Evolutionary conservation across 2,329 filamentous ascomycete species (phyloP).

Genomic region (Paraphoma chrysanthemicola): DNA sequence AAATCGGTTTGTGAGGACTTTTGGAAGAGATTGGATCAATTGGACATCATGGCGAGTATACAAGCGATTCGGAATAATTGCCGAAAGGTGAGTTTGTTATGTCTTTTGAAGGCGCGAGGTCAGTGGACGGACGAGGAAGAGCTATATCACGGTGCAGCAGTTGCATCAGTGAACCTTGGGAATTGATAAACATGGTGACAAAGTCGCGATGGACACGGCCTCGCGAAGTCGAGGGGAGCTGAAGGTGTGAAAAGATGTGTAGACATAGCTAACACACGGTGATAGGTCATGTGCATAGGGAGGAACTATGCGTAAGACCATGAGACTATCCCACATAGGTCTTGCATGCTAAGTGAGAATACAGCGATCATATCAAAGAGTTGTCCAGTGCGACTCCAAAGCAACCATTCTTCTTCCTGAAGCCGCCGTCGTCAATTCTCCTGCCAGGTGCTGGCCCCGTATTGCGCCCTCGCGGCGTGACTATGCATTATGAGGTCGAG

Average conservation of each 20-base stretch:
- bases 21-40: neutral
- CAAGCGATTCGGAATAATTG: conserved; percentile 53
- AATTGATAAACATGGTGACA: neutral
- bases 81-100: conserved; percentile 51
- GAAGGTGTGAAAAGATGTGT: neutral
- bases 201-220: neutral
- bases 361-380: conserved; percentile 90
- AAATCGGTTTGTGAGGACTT: neutral
- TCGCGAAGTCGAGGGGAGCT: neutral
- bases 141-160: neutral
- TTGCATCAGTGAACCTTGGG: neutral
- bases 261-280: neutral
- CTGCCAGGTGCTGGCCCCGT: conserved; percentile 79
- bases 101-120: neutral
- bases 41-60: conserved; percentile 40
- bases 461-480: conserved; percentile 80
- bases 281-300: conserved; percentile 86
- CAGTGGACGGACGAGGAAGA: neutral
- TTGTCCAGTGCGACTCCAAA: conserved; percentile 86
- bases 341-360: neutral
- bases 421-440: conserved; percentile 87
- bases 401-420: conserved; percentile 99
- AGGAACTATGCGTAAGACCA: conserved; percentile 84
- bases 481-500: conserved; percentile 94
- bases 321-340: neutral